These are phyloP conservation scores for Aspergillus ochraceus DNA, from an alignment of 2,329 filamentous ascomycete genomes.

Conservation along the genomic window DNA sequence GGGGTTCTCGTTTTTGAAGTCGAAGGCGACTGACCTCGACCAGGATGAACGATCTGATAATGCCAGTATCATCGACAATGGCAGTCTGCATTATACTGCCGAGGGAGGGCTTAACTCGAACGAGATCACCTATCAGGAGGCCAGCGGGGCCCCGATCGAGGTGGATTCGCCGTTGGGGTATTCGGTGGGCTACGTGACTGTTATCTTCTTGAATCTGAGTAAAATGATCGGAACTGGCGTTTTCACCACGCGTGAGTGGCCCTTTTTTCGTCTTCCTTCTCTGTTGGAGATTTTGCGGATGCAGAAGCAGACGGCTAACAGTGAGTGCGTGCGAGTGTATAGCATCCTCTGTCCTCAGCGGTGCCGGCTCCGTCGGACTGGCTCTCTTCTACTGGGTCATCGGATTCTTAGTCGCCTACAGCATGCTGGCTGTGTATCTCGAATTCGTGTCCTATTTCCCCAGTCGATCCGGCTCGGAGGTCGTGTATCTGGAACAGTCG, in stretches of 20 bases:
- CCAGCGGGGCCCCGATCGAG: conserved; percentile 63
- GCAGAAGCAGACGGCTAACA: neutral
- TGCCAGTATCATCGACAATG: conserved; percentile 10
- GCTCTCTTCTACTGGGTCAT: conserved; percentile 65
- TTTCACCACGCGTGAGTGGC: conserved; percentile 61
- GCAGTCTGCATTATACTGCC: conserved; percentile 14
- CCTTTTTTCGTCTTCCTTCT: neutral
- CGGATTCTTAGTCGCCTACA: conserved; percentile 59
- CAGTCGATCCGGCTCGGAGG: conserved; percentile 64
- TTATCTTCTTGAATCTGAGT: conserved; percentile 62
- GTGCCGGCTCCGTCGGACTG: conserved; percentile 63
- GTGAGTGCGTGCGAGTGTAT: neutral
- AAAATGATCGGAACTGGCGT: conserved; percentile 65
- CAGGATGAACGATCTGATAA: conserved; percentile 1
- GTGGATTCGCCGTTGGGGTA: conserved; percentile 60
- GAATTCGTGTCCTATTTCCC: conserved; percentile 67
- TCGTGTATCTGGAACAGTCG: conserved; percentile 68
- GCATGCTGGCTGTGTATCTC: conserved; percentile 60
- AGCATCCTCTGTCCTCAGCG: conserved; percentile 60
- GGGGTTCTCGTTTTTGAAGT: neutral
- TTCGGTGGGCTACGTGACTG: conserved; percentile 55
- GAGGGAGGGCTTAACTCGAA: conserved; percentile 45
- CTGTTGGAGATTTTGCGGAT: neutral
- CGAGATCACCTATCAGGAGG: conserved; percentile 59
- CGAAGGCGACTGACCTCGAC: neutral